Evolutionary conservation across 768 basidiomycete species (phyloP), one percentile per base, ranked within the genome.

Genomic region (Leccinum uliginosum): DNA sequence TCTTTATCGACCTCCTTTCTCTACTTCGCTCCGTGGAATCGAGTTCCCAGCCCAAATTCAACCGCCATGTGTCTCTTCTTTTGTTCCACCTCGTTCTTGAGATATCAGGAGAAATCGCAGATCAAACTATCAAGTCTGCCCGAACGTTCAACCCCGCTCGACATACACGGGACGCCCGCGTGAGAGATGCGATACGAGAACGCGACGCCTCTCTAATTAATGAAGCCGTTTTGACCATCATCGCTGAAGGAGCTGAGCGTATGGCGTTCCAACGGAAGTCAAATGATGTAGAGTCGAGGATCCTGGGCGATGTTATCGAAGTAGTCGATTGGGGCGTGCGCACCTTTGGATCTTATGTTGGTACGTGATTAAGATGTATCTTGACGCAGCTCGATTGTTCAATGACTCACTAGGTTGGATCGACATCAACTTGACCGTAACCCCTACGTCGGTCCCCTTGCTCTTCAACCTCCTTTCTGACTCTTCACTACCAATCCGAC

Each of bases 41-140:
- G 10, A 76, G 78, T 40, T 77, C 82, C 14, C 75, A 79, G 60
- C 75, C 82, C 40, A 77, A 82, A 24, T 85, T 88, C 74, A 96
- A 95, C 70, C 83, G 83, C 45, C 90, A 95, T 66, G 82, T 96
- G 30, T 89, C 89, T 21, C 80, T 94, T 27, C 81, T 99, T 56
- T 85, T 97, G 70, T 91, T 98, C 70, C 93, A 91, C 66, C 79
- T 98, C 63, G 79, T 99, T 45, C 84, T 90, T 57, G 97, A 99
- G 71, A 95, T 98, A 53, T 95, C 94, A 0, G 90, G 91, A 12
- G 97, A 99, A 72, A 90, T 98, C n/a, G 93, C 93, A 50, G 97
- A 99, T 75, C 89, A 92, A 65, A 84, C 93, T 59, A 84, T 98
- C 65, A 93, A 96, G 73, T 81, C 90, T 50, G 95, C 94, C 14